phyloP scores from a whole-genome alignment of 1,284 basidiomycete genomes.

The Tremellales sp. region DNA sequence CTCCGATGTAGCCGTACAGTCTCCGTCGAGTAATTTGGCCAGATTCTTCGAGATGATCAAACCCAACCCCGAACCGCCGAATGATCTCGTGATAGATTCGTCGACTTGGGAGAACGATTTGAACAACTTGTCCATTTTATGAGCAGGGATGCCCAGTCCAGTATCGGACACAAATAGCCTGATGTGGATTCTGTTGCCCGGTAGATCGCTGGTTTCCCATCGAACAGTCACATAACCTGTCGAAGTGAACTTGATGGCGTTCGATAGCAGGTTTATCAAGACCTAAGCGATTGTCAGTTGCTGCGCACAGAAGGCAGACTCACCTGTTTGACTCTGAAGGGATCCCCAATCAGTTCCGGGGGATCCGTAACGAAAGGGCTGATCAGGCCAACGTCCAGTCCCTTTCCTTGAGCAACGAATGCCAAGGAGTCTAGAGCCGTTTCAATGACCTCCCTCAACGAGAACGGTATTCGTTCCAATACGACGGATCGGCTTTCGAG shows the following conservation, averaged over 20 bases:
- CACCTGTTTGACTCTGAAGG: conserved; percentile 42
- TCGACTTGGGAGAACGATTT: conserved; percentile 46
- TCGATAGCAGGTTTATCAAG: conserved; percentile 37
- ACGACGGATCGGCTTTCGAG: conserved; percentile 49
- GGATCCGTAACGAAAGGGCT: conserved; percentile 36
- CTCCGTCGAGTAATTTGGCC: conserved; percentile 41
- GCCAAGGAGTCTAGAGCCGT: conserved; percentile 41
- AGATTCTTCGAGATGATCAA: conserved; percentile 44
- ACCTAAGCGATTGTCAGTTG: conserved; percentile 8
- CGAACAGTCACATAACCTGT: conserved; percentile 30
- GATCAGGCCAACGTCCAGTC: conserved; percentile 37
- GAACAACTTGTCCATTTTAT: conserved; percentile 43
- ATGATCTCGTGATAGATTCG: conserved; percentile 40
- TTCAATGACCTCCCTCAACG: conserved; percentile 43
- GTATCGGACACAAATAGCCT: conserved; percentile 35
- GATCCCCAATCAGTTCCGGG: conserved; percentile 36
- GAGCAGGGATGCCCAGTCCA: conserved; percentile 35
- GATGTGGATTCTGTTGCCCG: conserved; percentile 21
- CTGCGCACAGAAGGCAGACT: conserved; percentile 11
- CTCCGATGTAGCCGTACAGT: conserved; percentile 39
- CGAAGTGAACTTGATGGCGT: conserved; percentile 44
- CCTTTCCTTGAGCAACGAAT: conserved; percentile 37
- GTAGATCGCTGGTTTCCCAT: conserved; percentile 22
- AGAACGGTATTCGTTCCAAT: conserved; percentile 49
- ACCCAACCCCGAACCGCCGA: conserved; percentile 42